Conservation (phyloP, 1,139 yeast genomes). For the Suhomyces yuchorum region DNA sequence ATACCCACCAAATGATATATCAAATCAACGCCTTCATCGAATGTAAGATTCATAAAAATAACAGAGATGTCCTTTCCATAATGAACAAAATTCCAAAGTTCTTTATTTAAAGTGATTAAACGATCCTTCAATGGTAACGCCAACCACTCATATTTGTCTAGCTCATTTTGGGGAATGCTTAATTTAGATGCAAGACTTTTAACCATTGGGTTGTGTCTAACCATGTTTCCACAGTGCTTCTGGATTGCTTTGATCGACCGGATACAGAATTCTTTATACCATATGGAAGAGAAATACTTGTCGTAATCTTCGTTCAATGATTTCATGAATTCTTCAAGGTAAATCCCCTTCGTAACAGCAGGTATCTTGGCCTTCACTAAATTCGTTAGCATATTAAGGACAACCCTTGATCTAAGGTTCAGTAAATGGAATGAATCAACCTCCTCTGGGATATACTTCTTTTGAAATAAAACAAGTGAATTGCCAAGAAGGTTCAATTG, state of each 20-base stretch:
- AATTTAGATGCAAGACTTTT: slow-evolving; percentile 30
- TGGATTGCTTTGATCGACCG: slow-evolving; percentile 30
- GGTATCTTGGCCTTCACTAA: slow-evolving; percentile 20
- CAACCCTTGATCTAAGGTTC: slow-evolving; percentile 25
- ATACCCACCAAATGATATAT: slow-evolving; percentile 35
- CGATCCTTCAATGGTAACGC: slow-evolving; percentile 25
- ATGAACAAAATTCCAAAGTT: slow-evolving; percentile 28
- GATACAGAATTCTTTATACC: slow-evolving; percentile 35
- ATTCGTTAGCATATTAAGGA: slow-evolving; percentile 24
- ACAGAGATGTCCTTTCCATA: slow-evolving; percentile 22
- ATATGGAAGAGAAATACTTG: slow-evolving; percentile 25
- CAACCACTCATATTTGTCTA: slow-evolving; percentile 31
- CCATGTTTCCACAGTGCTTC: slow-evolving; percentile 22
- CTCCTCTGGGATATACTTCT: slow-evolving; percentile 22
- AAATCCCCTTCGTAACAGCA: slow-evolving; percentile 19
- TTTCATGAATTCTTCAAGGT: slow-evolving; percentile 27
- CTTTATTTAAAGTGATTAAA: slow-evolving; percentile 31
- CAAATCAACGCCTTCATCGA: slow-evolving; percentile 25
- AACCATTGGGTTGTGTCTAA: slow-evolving; percentile 20
- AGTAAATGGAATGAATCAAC: slow-evolving; percentile 23
- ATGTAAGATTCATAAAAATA: slow-evolving; percentile 29
- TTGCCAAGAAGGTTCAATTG: slow-evolving; percentile 23
- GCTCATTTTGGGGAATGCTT: slow-evolving; percentile 32
- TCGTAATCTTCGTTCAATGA: slow-evolving; percentile 33
- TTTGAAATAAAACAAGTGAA: slow-evolving; percentile 22